A percentile compares a stretch with the other conserved stretches of the same genome.
These are phyloP conservation scores for Vicia faba DNA, from an alignment of 306 rosid genomes.

Conservation along the genomic window DNA sequence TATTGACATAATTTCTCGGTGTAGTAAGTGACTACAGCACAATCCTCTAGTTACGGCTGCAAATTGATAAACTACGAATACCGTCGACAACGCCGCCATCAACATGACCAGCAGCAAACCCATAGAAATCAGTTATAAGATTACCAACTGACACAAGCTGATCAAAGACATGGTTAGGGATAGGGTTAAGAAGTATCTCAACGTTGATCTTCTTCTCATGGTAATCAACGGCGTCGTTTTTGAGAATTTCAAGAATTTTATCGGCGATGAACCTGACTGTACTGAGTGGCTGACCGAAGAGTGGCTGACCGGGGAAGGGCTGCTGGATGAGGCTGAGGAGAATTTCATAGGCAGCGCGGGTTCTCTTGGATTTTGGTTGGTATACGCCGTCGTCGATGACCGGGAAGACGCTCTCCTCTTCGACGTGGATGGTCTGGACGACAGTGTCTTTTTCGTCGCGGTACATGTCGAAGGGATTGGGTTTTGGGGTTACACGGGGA, in stretches of 20 bases:
- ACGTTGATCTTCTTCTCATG: slow-evolving; percentile 82
- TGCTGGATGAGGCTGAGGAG: slow-evolving; percentile 83
- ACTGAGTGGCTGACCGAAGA: slow-evolving; percentile 78
- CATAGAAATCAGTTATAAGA: slow-evolving; percentile 68
- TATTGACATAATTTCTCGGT: neutral
- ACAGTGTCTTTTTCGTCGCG: no score
- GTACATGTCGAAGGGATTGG: no score
- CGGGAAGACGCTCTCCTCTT: slow-evolving; percentile 67
- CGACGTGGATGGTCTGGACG: no score
- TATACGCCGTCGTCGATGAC: slow-evolving; percentile 78
- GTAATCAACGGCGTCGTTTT: slow-evolving; percentile 57
- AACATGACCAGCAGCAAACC: slow-evolving; percentile 47
- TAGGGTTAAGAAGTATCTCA: slow-evolving; percentile 71
- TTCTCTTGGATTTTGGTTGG: slow-evolving; percentile 84
- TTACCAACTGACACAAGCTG: slow-evolving; percentile 70
- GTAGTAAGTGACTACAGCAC: neutral
- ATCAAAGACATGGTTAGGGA: slow-evolving; percentile 55
- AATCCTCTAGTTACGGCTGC: neutral
- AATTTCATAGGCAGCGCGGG: slow-evolving; percentile 84
- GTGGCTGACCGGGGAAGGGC: slow-evolving; percentile 36
- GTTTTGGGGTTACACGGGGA: no score
- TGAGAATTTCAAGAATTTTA: slow-evolving; percentile 74
- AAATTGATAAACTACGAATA: slow-evolving; percentile 17
- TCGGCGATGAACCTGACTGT: slow-evolving; percentile 83
- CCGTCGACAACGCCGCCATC: slow-evolving; percentile 78